These are phyloP conservation scores for Ogataea minuta DNA, from an alignment of 805 yeast species.

Conservation along the genomic window DNA sequence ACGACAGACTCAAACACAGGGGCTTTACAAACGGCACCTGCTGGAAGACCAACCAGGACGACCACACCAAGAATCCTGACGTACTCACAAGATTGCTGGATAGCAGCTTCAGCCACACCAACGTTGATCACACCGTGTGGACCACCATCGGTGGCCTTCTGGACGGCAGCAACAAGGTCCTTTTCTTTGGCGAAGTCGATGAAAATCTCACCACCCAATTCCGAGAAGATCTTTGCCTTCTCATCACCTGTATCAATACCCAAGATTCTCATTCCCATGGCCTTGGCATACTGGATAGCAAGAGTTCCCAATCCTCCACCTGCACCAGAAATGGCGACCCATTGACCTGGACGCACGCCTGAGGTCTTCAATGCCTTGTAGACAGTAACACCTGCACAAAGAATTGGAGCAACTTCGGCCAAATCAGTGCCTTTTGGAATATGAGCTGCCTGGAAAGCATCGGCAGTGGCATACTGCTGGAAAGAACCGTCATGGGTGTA, in stretches of 20 bases:
- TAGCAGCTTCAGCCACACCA: slow-evolving; percentile 54
- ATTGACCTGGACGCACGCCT: slow-evolving; percentile 69
- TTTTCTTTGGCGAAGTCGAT: slow-evolving; percentile 50
- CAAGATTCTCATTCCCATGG: slow-evolving; percentile 70
- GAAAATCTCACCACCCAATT: slow-evolving; percentile 62
- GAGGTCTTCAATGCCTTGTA: slow-evolving; percentile 88
- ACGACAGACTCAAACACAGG: slow-evolving; percentile 74
- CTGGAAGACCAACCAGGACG: slow-evolving; percentile 72
- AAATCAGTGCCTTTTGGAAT: slow-evolving; percentile 74
- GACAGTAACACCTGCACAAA: slow-evolving; percentile 90
- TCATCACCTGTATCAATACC: slow-evolving; percentile 78
- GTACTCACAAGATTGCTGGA: slow-evolving; percentile 55
- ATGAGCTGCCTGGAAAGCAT: slow-evolving; percentile 81
- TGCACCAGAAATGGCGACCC: slow-evolving; percentile 79
- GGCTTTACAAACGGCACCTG: slow-evolving; percentile 70
- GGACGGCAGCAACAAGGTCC: slow-evolving; percentile 42
- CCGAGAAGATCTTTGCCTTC: slow-evolving; percentile 51
- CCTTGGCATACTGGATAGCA: slow-evolving; percentile 74
- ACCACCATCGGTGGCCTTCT: slow-evolving; percentile 48
- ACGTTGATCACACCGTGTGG: slow-evolving; percentile 70
- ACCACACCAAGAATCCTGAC: slow-evolving; percentile 62
- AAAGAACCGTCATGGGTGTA: slow-evolving; percentile 89
- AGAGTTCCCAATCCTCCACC: slow-evolving; percentile 81
- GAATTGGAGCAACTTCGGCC: slow-evolving; percentile 74
- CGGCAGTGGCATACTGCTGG: slow-evolving; percentile 89